phyloP scores from a whole-genome alignment of 495 filamentous ascomycete species.

The Mycothermus thermophilus region DNA sequence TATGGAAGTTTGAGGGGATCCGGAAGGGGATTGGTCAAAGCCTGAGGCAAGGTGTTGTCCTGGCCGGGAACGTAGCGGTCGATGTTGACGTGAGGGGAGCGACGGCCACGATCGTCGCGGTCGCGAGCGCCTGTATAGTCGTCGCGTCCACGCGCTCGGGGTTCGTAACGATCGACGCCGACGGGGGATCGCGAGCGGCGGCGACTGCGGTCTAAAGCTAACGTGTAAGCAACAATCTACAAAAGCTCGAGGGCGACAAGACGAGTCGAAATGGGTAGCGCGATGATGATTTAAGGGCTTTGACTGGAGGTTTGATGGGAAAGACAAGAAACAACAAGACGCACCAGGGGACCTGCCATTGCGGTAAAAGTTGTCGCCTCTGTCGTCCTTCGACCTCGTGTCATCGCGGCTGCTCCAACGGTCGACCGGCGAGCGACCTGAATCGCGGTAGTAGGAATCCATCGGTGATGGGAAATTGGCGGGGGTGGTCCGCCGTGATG shows the following conservation, averaged over 20 bases:
- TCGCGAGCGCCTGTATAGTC: slow-evolving; percentile 51
- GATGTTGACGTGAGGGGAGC: slow-evolving; percentile 61
- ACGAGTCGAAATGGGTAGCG: background rate
- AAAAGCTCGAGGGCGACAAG: background rate
- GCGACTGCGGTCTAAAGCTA: slow-evolving; percentile 31
- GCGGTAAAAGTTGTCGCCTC: slow-evolving; percentile 39
- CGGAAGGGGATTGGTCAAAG: slow-evolving; percentile 57
- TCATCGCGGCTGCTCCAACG: slow-evolving; percentile 40
- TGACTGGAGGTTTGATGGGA: slow-evolving; percentile 2
- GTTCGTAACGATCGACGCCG: slow-evolving; percentile 59
- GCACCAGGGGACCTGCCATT: slow-evolving; percentile 43
- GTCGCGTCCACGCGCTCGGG: slow-evolving; percentile 51
- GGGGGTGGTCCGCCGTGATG: too few species aligned
- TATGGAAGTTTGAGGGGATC: slow-evolving; percentile 78
- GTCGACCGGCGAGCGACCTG: slow-evolving; percentile 37
- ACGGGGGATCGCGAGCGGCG: slow-evolving; percentile 60
- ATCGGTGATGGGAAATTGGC: too few species aligned
- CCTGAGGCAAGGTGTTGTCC: slow-evolving; percentile 39
- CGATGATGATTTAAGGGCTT: background rate
- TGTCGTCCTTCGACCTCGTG: slow-evolving; percentile 31
- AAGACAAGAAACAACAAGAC: slow-evolving; percentile 18
- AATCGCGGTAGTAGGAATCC: slow-evolving; percentile 36
- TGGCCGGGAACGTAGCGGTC: slow-evolving; percentile 94
- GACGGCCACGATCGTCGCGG: slow-evolving; percentile 38
- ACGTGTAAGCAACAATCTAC: too few species aligned